Evolutionary conservation across 768 basidiomycete species (phyloP).

Genomic region (button mushroom (Agaricus bisporus)): DNA sequence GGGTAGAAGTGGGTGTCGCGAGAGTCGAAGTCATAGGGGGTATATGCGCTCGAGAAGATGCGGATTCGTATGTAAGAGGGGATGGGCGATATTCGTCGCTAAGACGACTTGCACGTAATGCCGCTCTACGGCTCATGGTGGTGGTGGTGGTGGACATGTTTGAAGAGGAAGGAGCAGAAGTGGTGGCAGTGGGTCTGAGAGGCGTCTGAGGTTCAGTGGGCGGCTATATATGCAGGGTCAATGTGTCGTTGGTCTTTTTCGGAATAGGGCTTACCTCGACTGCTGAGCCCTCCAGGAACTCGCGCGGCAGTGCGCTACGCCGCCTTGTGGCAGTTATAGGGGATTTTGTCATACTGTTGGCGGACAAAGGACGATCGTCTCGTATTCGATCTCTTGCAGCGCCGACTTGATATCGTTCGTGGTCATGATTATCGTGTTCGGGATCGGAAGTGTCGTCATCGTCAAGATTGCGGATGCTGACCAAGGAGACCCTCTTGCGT

Average conservation of each 20-base stretch:
- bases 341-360: slow-evolving; percentile 37
- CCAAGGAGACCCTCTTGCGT: slow-evolving; percentile 23
- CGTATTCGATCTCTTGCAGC: slow-evolving; percentile 19
- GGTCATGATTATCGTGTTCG: slow-evolving; percentile 12
- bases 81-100: slow-evolving; percentile 20
- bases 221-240: slow-evolving; percentile 15
- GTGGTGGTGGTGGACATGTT: not conserved
- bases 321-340: slow-evolving; percentile 28
- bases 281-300: slow-evolving; percentile 30
- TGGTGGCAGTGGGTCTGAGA: slow-evolving; percentile 26
- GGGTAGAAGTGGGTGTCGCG: slow-evolving; percentile 15
- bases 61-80: slow-evolving; percentile 13
- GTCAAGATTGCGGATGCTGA: slow-evolving; percentile 20
- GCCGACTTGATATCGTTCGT: not conserved
- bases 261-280: slow-evolving; percentile 14
- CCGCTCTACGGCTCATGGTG: slow-evolving; percentile 3
- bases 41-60: not conserved
- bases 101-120: slow-evolving; percentile 13
- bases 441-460: slow-evolving; percentile 16
- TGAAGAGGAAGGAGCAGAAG: slow-evolving; percentile 21
- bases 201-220: slow-evolving; percentile 21
- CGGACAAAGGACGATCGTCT: slow-evolving; percentile 31
- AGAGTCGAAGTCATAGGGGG: not conserved
- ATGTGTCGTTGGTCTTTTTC: not conserved
- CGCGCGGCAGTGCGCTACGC: slow-evolving; percentile 35